phyloP scores from a whole-genome alignment of 1,139 yeast species.

The Hansenula sp. region DNA sequence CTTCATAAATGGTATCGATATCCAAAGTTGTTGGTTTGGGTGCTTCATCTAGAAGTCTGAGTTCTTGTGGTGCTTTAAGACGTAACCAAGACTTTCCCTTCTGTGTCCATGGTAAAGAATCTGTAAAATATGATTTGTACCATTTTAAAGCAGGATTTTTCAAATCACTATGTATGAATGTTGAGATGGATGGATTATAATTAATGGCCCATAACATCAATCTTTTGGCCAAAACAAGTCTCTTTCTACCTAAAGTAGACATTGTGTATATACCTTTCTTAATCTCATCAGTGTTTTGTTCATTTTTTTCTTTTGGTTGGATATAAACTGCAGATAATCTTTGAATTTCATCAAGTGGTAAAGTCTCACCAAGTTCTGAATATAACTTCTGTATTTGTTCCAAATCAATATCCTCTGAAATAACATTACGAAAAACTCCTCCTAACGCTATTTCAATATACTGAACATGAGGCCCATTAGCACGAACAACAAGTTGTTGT shows the following conservation, averaged over 20 bases:
- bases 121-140: slow-evolving; percentile 11
- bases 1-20: slow-evolving; percentile 7
- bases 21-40: slow-evolving; percentile 8
- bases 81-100: slow-evolving; percentile 17
- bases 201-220: slow-evolving; percentile 21
- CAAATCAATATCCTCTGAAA: slow-evolving; percentile 29
- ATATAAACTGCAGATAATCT: slow-evolving; percentile 19
- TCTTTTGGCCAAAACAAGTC: slow-evolving; percentile 17
- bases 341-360: slow-evolving; percentile 20
- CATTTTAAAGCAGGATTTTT: slow-evolving; percentile 5
- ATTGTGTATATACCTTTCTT: slow-evolving; percentile 8
- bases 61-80: slow-evolving; percentile 13
- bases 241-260: slow-evolving; percentile 13
- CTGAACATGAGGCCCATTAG: slow-evolving; percentile 25
- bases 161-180: slow-evolving; percentile 8
- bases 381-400: slow-evolving; percentile 15
- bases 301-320: slow-evolving; percentile 5
- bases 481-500: slow-evolving; percentile 26
- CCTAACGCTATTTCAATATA: slow-evolving; percentile 32
- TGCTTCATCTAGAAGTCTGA: not conserved
- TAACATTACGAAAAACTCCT: slow-evolving; percentile 33
- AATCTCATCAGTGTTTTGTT: no score
- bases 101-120: slow-evolving; percentile 21
- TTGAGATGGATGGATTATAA: slow-evolving; percentile 17
- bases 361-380: slow-evolving; percentile 2